Evolutionary conservation across 2,329 filamentous ascomycete species (phyloP), one percentile per base, ranked within the genome.

Genomic region (Bretziella fagacearum): DNA sequence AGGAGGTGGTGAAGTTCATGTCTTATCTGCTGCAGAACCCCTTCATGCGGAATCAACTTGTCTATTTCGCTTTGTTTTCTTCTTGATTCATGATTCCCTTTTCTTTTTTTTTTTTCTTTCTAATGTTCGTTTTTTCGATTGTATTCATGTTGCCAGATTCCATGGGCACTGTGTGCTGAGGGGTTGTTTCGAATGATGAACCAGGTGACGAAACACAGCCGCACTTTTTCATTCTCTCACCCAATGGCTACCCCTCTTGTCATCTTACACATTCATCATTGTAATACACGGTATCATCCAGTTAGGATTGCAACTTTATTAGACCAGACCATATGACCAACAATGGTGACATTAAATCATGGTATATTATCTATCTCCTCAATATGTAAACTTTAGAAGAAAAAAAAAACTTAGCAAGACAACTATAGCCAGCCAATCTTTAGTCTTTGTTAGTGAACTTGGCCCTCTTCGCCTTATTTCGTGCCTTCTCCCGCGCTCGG

Each of bases 401-500:
- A 30, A 30, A 30, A 30, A 30, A 30, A 29, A 30, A 11, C 10
- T 5, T n/a, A n/a, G 6, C 10, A 30, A 11, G 27, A 4, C 10
- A 30, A 30, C 10, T 30, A 30, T 30, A 10, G 27, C 10, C n/a
- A 3, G 27, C 27, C n/a, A n/a, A n/a, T n/a, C n/a, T 36, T 22
- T 49, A 49, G 11, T 41, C 43, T 11, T 49, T 40, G 8, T 36
- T 39, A 10, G 46, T 44, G 23, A 48, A 48, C 48, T 42, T 50
- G 41, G 46, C 43, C 42, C 50, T 49, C 47, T 58, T 60, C 50
- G 58, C 56, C 53, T 54, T 65, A 55, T 74, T 75, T 54, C 79
- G 84, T 54, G 77, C 74, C 60, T 75, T 84, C 55, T 74, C 72
- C 61, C 84, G 93, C 57, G 73, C 76, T 54, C 73, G 65, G 41